Evolutionary conservation across 768 basidiomycete genomes (phyloP), one percentile per base, ranked within the genome.

Genomic region (Neoboletus magnificus): DNA sequence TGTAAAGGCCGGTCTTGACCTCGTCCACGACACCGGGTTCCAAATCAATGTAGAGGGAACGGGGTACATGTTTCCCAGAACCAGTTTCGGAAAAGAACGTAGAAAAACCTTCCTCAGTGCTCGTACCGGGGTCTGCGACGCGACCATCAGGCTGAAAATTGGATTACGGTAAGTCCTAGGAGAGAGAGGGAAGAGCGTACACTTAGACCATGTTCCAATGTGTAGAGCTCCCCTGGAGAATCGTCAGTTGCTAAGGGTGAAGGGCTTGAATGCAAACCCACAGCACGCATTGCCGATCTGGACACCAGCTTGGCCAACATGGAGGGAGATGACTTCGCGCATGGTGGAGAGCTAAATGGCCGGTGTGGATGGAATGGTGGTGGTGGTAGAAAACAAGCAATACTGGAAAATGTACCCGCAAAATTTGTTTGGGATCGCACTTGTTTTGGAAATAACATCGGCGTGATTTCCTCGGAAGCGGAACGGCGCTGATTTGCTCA

Each of bases 81-180:
- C 90, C 89, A 48, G 89, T 90, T 75, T 91, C 96, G 39, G 92
- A 94, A 80, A 98, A 99, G 84, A 99, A 98, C 43, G 96, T 98
- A 47, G 90, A 91, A 78, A 98, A 97, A 46, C 97, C 96, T 64
- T 81, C 82, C 70, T 97, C 91, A 59, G 77, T 81, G 61, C 71
- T 76, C 10, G 47, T 23, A 36, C 30, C 29, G n/a, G 87, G 82
- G 61, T 80, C 81, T 55, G 79, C 71, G 61, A 95, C 79, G 67
- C 93, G 92, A 71, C 95, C 95, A 72, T 97, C 95, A 52, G 93
- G 89, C 95, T 97, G 65, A 33, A 57, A 54, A 39, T 18, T 47
- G 35, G 3, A 22, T 59, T 52, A 67, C 46, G 50, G 52, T 50
- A 67, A 60, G 41, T 36, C 41, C 46, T 55, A 53, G 39, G 39